Base-by-base conservation (phyloP, 2,329 filamentous ascomycete genomes). In the Dactylellina sp. region DNA sequence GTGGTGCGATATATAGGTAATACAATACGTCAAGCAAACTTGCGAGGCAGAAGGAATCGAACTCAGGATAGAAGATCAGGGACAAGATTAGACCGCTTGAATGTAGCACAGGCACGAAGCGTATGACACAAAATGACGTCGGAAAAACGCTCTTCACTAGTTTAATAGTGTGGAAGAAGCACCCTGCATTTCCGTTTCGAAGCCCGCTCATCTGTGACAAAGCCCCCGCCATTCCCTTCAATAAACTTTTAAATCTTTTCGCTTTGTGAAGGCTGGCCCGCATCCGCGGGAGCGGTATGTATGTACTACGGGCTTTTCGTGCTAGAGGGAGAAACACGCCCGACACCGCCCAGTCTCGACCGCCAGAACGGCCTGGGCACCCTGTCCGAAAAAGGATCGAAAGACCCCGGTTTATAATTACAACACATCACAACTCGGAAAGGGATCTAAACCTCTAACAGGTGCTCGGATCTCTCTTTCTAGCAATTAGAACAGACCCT, bases 31-130 rank as follows among this genome's bases (percentile, higher is more conserved):
- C 57, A 75, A 60, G 24, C 44, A 55, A 35, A 37, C 59, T 25
- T 75, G 71, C 24, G 63, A 75, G 40, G 37, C 47, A 42, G 71
- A 75, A 63, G 71, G 71, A 42, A 75, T 75, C 22, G 50, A 70
- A 37, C 63, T 75, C 18, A 63, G 63, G n/a, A 49, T 70, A 39
- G 52, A 60, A 65, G 60, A 60, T 53, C 59, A 72, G 53, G 68
- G 50, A 40, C 60, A 72, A 44, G 50, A 50, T 57, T 72, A 64
- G 50, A 46, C 18, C 7, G 7, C 25, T 39, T 16, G 12, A 57
- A 28, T n/a, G 50, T 60, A 46, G 7, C 14, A 42, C n/a, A 44
- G n/a, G n/a, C 24, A 25, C 28, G 28, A 32, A 9, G 28, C 9
- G 9, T 32, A 9, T 53, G 37, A 44, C 56, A 44, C 39, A 24